Percentiles rank a stretch among this genome's conserved stretches.
Evolutionary conservation across 1,284 basidiomycete genomes (phyloP).

Genomic region (Phenoliferia sp.): DNA sequence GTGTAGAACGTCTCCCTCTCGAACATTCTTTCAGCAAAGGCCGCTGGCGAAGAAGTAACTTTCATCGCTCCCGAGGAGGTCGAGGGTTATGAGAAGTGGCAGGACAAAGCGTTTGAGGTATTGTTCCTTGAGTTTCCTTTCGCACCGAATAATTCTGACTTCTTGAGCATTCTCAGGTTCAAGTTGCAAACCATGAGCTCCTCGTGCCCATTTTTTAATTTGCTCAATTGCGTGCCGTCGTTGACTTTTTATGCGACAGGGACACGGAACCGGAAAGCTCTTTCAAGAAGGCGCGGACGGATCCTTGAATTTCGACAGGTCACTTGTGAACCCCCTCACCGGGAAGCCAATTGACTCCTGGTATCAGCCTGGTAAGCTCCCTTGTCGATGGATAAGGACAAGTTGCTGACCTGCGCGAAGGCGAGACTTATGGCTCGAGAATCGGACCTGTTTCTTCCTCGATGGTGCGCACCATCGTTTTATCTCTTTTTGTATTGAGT

Average conservation of each 20-base stretch:
- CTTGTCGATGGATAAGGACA: background rate
- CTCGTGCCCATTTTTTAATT: constrained; percentile 21
- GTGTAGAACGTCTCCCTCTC: constrained; percentile 36
- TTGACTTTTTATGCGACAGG: background rate
- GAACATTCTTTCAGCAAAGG: constrained; percentile 77
- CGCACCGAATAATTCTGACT: background rate
- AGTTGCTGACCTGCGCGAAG: background rate
- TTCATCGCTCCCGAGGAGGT: constrained; percentile 70
- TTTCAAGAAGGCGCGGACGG: constrained; percentile 70
- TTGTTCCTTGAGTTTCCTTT: background rate
- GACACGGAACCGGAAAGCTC: constrained; percentile 59
- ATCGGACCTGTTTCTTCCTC: constrained; percentile 78
- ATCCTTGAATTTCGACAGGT: constrained; percentile 69
- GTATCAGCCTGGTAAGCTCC: constrained; percentile 70
- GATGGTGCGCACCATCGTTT: too few species aligned
- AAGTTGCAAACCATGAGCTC: constrained; percentile 79
- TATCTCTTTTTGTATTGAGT: too few species aligned
- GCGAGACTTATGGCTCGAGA: constrained; percentile 48
- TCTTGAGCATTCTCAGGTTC: constrained; percentile 46
- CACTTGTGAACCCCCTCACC: constrained; percentile 75
- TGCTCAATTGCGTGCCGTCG: background rate
- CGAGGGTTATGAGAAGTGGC: constrained; percentile 67
- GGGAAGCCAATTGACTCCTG: constrained; percentile 71
- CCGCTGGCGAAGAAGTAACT: constrained; percentile 70
- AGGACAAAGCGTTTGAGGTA: constrained; percentile 63